phyloP scores from a whole-genome alignment of 2,329 filamentous ascomycete genomes.

The Podosphaera xanthii region DNA sequence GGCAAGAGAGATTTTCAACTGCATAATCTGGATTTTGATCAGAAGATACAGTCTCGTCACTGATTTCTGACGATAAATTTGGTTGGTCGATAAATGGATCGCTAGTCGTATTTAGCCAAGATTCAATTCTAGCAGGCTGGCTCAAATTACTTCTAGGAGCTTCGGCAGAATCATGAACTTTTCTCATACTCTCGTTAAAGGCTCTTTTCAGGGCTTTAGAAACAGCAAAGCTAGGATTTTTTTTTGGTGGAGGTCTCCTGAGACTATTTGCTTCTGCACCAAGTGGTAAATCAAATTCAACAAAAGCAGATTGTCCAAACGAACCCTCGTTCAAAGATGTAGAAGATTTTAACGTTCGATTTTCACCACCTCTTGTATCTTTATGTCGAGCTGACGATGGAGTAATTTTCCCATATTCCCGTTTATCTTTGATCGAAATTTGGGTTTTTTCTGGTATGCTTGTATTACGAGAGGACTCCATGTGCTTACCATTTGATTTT shows the following conservation, averaged over 20 bases:
- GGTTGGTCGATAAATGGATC: slow-evolving; percentile 34
- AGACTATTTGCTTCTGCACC: slow-evolving; percentile 26
- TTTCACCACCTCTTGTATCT: background rate
- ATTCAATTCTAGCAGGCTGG: slow-evolving; percentile 40
- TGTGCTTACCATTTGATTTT: background rate
- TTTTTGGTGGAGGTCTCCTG: slow-evolving; percentile 24
- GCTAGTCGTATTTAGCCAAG: slow-evolving; percentile 38
- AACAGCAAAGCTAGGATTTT: slow-evolving; percentile 35
- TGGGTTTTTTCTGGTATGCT: background rate
- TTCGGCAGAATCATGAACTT: slow-evolving; percentile 36
- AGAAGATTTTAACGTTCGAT: background rate
- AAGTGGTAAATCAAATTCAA: slow-evolving; percentile 33
- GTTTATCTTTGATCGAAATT: background rate
- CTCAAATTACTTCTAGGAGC: slow-evolving; percentile 29
- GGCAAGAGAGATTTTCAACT: slow-evolving; percentile 8
- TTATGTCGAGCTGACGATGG: background rate
- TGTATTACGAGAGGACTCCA: background rate
- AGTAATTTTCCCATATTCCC: background rate
- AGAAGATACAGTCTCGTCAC: slow-evolving; percentile 12
- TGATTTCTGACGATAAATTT: background rate
- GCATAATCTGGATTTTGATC: slow-evolving; percentile 10
- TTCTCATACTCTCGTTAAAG: slow-evolving; percentile 39
- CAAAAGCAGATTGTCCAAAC: slow-evolving; percentile 43
- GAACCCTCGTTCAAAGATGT: slow-evolving; percentile 36
- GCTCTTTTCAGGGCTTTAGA: slow-evolving; percentile 43